Percentiles rank a stretch among this genome's conserved stretches.
Evolutionary conservation across 805 yeast species (phyloP).

Genomic region (Candida multigemmis): DNA sequence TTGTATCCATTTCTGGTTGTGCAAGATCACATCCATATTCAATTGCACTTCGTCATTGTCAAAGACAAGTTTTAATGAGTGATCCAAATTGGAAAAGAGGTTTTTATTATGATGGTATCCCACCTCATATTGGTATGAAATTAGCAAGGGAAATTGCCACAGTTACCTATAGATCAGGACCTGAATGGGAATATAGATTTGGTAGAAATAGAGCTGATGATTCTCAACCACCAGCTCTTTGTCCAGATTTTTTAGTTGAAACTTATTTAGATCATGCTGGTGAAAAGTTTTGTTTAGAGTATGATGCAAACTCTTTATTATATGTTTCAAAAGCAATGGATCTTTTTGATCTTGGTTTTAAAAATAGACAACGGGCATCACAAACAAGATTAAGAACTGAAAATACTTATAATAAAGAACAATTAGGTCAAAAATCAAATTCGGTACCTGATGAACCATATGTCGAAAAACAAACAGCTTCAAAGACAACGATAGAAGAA

Average conservation of each 20-base stretch:
- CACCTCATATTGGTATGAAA: conserved; percentile 95
- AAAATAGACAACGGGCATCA: conserved; percentile 36
- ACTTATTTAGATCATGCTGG: conserved; percentile 94
- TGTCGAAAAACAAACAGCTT: conserved; percentile 39
- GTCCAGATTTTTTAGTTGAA: conserved; percentile 90
- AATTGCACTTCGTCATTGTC: conserved; percentile 88
- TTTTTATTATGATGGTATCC: conserved; percentile 66
- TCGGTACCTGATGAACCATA: conserved; percentile 45
- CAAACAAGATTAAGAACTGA: conserved; percentile 30
- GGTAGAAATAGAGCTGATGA: conserved; percentile 85
- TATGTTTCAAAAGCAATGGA: conserved; percentile 94
- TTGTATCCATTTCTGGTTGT: conserved; percentile 83
- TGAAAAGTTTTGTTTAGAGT: conserved; percentile 84
- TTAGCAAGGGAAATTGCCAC: conserved; percentile 91
- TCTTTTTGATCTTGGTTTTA: conserved; percentile 66
- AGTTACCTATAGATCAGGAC: conserved; percentile 89
- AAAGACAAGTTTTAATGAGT: conserved; percentile 87
- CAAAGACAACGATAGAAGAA: conserved; percentile 44
- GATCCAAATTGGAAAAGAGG: conserved; percentile 96
- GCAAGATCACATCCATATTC: conserved; percentile 92
- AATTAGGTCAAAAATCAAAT: conserved; percentile 3
- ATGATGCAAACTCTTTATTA: conserved; percentile 82
- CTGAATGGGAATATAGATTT: conserved; percentile 93
- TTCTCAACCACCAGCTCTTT: conserved; percentile 68
- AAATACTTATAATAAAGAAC: conserved; percentile 12